Base-by-base conservation (phyloP, 805 yeast species). In the Candida michaelii region DNA sequence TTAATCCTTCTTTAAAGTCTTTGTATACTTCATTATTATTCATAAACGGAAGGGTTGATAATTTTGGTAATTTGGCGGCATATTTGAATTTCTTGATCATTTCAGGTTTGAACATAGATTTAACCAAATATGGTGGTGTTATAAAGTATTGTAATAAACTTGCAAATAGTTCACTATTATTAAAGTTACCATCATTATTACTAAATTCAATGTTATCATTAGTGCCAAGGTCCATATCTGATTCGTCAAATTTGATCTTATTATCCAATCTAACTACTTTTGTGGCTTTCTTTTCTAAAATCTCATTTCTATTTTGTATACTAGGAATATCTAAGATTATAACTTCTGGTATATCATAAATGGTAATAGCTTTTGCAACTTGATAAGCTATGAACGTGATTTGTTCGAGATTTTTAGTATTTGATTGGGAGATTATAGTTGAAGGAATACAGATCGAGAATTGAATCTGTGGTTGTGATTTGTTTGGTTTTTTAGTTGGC, bases 91-190 rank as follows among this genome's bases (percentile, higher is more conserved):
- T 74, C 27, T 65, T 60, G 18, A 60, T 40, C 27, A 45, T 46
- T 14, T 37, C 36, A 35, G 39, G 47, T 64, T 53, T 53, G 66
- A 89, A 87, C 4, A 83, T 72, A 2, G 82, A 63, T 46, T 82
- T 82, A 14, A 82, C 76, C 32, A 89, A 69, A 56, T 89, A 87
- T 37, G 88, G 85, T 1, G 97, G 96, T 0, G 96, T 89, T 12
- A 89, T 80, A 55, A 87, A 87, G 57, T 69, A 89, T 57, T 88
- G 95, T 43, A 89, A 65, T 30, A 89, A 67, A 1, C 82, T 69
- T 1, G 91, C 89, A 42, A 88, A 72, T 6, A 82, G 55, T 56
- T 82, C 61, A 0, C 82, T 65, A 27, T 70, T 68, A 44, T 56
- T 43, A 25, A 7, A 25, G 13, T 34, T 34, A 19, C 53, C 51